Evolutionary conservation across 1,139 yeast species (phyloP).

Genomic region (Petasospora fabianii): DNA sequence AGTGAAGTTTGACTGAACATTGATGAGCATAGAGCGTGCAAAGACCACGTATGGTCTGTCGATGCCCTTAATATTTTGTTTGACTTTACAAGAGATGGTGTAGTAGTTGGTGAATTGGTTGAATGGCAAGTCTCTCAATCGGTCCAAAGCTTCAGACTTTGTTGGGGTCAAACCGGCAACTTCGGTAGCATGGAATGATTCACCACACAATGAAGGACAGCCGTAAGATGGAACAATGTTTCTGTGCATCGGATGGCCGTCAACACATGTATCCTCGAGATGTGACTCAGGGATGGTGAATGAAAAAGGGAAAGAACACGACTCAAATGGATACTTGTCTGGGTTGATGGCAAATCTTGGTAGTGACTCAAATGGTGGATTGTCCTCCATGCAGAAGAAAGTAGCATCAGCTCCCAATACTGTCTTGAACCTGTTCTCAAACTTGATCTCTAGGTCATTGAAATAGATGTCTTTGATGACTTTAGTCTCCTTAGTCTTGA

Average conservation of each 20-base stretch:
- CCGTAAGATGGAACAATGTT: conserved; percentile 19
- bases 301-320: conserved; percentile 17
- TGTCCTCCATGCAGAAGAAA: conserved; percentile 20
- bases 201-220: conserved; percentile 17
- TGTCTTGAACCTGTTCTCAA: conserved; percentile 16
- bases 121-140: conserved; percentile 6
- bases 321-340: conserved; percentile 8
- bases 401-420: conserved; percentile 5
- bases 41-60: conserved; percentile 17
- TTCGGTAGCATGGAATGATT: conserved; percentile 13
- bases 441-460: conserved; percentile 20
- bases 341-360: conserved; percentile 16
- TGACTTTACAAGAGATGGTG: conserved; percentile 14
- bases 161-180: conserved; percentile 18
- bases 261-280: conserved; percentile 17
- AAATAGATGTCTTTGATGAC: conserved; percentile 18
- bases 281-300: conserved; percentile 19
- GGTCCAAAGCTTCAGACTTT: conserved; percentile 2
- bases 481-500: conserved; percentile 8
- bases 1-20: conserved; percentile 6
- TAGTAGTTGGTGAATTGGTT: conserved; percentile 17
- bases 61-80: conserved; percentile 13
- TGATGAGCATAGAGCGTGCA: conserved; percentile 19
- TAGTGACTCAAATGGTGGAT: conserved; percentile 8
- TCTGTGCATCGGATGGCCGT: conserved; percentile 10